phyloP scores from a whole-genome alignment of 257 asterid genomes.

The Salvia splendens region DNA sequence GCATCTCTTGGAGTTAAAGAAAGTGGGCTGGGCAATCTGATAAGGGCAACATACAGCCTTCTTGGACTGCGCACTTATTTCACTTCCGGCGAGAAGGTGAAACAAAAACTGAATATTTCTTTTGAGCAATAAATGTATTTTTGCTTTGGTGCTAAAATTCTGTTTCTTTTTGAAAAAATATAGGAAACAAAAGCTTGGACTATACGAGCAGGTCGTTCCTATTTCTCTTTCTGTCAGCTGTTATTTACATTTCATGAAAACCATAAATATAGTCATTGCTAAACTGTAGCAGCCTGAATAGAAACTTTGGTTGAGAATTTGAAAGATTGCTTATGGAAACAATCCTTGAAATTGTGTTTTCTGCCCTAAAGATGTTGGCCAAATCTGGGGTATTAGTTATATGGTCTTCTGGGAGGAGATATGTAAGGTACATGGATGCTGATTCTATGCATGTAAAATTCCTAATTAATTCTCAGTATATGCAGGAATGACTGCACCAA shows the following conservation, averaged over 20 bases:
- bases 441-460: slow-evolving; percentile 21
- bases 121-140: slow-evolving; percentile 14
- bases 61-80: slow-evolving; percentile 91
- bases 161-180: slow-evolving; percentile 27
- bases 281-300: background rate
- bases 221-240: slow-evolving; percentile 29
- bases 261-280: slow-evolving; percentile 7
- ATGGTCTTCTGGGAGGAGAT: slow-evolving; percentile 19
- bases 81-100: slow-evolving; percentile 98
- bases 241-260: slow-evolving; percentile 11
- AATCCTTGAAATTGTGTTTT: background rate
- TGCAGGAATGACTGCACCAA: slow-evolving; percentile 98
- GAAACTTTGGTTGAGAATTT: slow-evolving; percentile 12
- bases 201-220: slow-evolving; percentile 64
- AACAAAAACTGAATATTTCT: slow-evolving; percentile 19
- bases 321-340: slow-evolving; percentile 11
- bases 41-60: slow-evolving; percentile 83
- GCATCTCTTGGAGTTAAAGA: slow-evolving; percentile 84
- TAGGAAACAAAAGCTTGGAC: slow-evolving; percentile 99
- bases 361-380: slow-evolving; percentile 22
- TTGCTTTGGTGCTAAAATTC: slow-evolving; percentile 12
- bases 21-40: slow-evolving; percentile 93
- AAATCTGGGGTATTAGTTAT: slow-evolving; percentile 5
- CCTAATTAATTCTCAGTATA: slow-evolving; percentile 21
- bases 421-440: slow-evolving; percentile 8